Percentiles rank a stretch among this genome's conserved stretches.
Evolutionary conservation across 345 rosid genomes (phyloP).

Genomic region (Brassica carinata): DNA sequence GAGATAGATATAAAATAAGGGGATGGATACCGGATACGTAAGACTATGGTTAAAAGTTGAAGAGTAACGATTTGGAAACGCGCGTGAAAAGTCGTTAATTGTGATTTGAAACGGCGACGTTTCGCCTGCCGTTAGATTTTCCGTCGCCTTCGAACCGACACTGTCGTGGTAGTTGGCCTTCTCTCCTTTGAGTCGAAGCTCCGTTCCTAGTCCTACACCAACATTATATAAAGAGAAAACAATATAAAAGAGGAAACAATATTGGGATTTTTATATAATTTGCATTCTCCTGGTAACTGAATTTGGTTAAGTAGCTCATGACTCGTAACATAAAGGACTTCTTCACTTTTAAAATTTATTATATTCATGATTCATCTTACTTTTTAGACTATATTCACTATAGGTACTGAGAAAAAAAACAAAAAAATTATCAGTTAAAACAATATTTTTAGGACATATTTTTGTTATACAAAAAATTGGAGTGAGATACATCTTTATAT

Average conservation of each 20-base stretch:
- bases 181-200: slow-evolving; percentile 39
- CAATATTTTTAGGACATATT: not conserved
- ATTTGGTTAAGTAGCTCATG: not conserved
- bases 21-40: slow-evolving; percentile 1
- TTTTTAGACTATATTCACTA: not conserved
- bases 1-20: slow-evolving; percentile 1
- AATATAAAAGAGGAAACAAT: not conserved
- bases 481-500: not conserved
- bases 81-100: slow-evolving; percentile 13
- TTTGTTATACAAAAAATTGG: not conserved
- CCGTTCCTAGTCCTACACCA: slow-evolving; percentile 21
- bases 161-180: slow-evolving; percentile 29
- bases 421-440: not conserved
- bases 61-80: not conserved
- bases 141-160: slow-evolving; percentile 50
- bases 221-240: not conserved
- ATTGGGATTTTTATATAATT: not conserved
- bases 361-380: not conserved
- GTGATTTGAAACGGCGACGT: slow-evolving; percentile 39
- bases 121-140: slow-evolving; percentile 48
- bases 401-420: not conserved
- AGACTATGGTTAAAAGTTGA: not conserved
- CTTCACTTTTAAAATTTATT: not conserved
- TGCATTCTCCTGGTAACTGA: not conserved
- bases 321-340: not conserved